Base-by-base conservation (phyloP, 495 filamentous ascomycete species). In the Neurospora intermedia region DNA sequence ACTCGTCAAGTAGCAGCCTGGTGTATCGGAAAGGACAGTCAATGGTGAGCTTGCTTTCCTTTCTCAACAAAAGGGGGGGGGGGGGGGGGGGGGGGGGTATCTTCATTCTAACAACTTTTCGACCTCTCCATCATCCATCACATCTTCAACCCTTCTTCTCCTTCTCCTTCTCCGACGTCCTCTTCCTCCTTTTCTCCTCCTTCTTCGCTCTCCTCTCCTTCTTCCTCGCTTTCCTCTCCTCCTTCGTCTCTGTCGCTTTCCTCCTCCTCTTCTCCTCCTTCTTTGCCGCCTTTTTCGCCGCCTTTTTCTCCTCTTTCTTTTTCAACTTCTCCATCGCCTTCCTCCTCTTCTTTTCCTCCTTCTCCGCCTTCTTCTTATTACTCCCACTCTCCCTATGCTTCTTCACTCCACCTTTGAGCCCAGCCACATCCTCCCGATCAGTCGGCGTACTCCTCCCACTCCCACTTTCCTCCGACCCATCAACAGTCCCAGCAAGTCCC, bases 401-500 rank as follows among this genome's bases (percentile, higher is more conserved):
- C 71, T 80, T 81, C 31, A 73, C 70, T 4, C 48, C 48, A 2
- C 48, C 48, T 4, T 80, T 66, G 0, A 66, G 7, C 2, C 54
- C 54, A 1, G 54, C 54, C 11, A 66, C 54, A 9, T 66, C 15
- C 54, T 66, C 54, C 15, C 54, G 18, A 31, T 66, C 27, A 66
- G 27, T 66, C 23, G 54, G 54, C 54, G 54, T 66, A 35, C 54
- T 66, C 6, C 72, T 59, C 10, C 15, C 20, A 45, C 40, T 73
- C 75, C n/a, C n/a, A n/a, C n/a, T n/a, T n/a, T n/a, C n/a, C n/a
- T 81, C 42, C 16, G 42, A 43, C 15, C 6, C n/a, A n/a, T n/a
- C 42, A 18, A 73, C 35, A 2, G 92, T 94, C 13, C 94, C 94
- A n/a, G 83, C 82, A 71, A 97, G 81, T 45, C 86, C 82, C 72